Percentiles rank a stretch among this genome's conserved stretches.
phyloP scores from a whole-genome alignment of 2,329 filamentous ascomycete genomes.

The Ceratocystis ficicola region DNA sequence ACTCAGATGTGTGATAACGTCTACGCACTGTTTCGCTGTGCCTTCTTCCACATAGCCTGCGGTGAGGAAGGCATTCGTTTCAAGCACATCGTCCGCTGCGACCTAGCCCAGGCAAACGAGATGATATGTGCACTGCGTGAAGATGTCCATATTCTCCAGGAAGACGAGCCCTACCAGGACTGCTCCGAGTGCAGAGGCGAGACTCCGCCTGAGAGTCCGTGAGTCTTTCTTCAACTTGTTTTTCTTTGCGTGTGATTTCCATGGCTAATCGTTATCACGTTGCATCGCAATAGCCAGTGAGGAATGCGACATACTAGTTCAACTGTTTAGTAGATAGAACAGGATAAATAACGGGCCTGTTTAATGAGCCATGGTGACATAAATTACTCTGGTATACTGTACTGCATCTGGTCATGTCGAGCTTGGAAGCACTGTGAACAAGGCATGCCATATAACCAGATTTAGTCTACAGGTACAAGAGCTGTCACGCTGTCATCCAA shows the following conservation, averaged over 20 bases:
- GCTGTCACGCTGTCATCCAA: background rate
- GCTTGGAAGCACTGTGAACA: background rate
- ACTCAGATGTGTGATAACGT: conserved; percentile 22
- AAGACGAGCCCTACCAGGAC: conserved; percentile 17
- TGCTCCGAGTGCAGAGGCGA: conserved; percentile 21
- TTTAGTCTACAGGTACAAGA: background rate
- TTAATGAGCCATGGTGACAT: background rate
- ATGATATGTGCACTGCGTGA: conserved; percentile 17
- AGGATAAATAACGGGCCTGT: background rate
- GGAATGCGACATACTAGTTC: background rate
- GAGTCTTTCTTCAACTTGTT: background rate
- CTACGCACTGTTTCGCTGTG: conserved; percentile 21
- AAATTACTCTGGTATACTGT: no score
- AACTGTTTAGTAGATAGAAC: background rate
- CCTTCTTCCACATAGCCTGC: conserved; percentile 14
- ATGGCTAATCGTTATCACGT: background rate
- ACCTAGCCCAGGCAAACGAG: conserved; percentile 11
- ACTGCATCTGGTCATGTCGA: background rate
- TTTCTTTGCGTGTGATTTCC: background rate
- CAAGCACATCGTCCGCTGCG: conserved; percentile 21
- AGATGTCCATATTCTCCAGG: conserved; percentile 20
- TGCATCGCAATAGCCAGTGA: background rate
- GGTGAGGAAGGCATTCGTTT: conserved; percentile 18
- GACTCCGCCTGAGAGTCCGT: conserved; percentile 22
- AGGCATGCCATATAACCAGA: background rate